Evolutionary conservation across 2,329 filamentous ascomycete species (phyloP), one percentile per base, ranked within the genome.

Genomic region (Rachicladosporium sp.): DNA sequence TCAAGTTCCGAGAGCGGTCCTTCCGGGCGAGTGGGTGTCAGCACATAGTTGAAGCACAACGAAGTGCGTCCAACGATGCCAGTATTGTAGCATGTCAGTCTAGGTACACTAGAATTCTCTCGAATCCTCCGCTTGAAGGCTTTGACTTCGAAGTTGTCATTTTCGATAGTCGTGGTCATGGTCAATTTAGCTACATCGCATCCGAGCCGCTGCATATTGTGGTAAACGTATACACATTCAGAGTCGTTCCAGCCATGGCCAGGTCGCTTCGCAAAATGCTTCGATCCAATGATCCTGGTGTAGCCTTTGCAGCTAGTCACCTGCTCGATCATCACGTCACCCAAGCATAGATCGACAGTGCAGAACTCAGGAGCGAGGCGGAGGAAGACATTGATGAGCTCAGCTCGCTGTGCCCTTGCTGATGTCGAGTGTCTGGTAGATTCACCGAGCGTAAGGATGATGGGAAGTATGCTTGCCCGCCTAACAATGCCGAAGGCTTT

Each of bases 181-280:
- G 71, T 73, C 33, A 84, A 62, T 32, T 77, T 70, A 5, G 76
- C 74, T 33, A 80, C 58, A 44, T 80, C 71, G 48, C 77, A 83
- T 0, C 75, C 74, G 1, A 78, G 50, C 2, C 53, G 58, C 39
- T 68, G 68, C 2, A 76, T 79, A 37, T 69, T 70, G 38, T 72
- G 67, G 50, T 81, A 83, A 30, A 70, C 67, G 1, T 65, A 62
- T 23, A 71, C 54, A 67, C 74, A 80, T 10, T 67, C 62, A 0
- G 66, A 56, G 21, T 74, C 69, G 29, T 67, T 62, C 80, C 80
- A 84, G 1, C 69, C 59, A 5, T 66, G 63, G 0, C 64, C 53
- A 10, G 66, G 55, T 13, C 61, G 55, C 1, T 61, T 50, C 1
- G 57, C 50, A 15, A 66, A 56, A 46, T 67, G 65, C 12, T 73